Percentiles rank a stretch among this genome's conserved stretches.
These are phyloP conservation scores for Coffea humblotiana DNA, from an alignment of 305 asterid genomes.

Conservation along the genomic window DNA sequence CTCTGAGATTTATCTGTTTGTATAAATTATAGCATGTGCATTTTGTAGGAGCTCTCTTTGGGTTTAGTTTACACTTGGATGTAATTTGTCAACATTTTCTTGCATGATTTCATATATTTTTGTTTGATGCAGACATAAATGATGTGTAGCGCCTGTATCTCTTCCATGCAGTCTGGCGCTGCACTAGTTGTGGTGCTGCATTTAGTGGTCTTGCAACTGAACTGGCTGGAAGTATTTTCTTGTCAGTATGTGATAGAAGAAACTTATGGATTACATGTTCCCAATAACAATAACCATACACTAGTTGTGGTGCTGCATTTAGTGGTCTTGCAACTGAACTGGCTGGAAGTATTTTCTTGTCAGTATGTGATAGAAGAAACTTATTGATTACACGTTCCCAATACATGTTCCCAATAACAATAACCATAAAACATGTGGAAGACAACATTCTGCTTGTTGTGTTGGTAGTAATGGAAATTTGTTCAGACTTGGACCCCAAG, in stretches of 20 bases:
- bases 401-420: no score
- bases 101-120: neutral
- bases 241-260: no score
- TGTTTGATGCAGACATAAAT: neutral
- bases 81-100: neutral
- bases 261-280: no score
- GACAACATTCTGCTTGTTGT: neutral
- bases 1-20: constrained; percentile 4
- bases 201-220: neutral
- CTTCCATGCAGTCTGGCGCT: neutral
- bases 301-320: no score
- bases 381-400: no score
- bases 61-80: neutral
- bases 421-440: neutral
- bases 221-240: neutral
- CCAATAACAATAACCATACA: no score
- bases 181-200: neutral
- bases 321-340: no score
- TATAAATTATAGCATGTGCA: neutral
- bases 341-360: no score
- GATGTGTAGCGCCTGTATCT: neutral
- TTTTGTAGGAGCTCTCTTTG: neutral
- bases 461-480: neutral
- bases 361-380: no score
- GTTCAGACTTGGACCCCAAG: no score